Conservation (phyloP, 2,329 filamentous ascomycete genomes). For the Magnaporthiopsis rhizophila region DNA sequence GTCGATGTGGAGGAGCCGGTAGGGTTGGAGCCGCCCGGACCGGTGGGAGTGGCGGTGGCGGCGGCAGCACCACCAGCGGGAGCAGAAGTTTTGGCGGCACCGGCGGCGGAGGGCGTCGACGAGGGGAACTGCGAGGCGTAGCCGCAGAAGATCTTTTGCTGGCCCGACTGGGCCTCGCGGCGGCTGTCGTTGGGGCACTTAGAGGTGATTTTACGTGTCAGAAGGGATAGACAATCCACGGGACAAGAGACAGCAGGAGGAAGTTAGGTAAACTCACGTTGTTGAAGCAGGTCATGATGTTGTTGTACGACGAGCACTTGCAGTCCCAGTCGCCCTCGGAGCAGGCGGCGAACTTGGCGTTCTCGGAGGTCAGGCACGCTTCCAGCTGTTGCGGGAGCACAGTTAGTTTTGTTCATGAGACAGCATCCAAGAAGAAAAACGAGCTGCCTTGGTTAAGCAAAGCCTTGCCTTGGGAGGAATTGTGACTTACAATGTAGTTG, state of each 20-base stretch:
- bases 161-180: conserved; percentile 23
- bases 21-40: conserved; percentile 14
- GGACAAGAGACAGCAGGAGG: not conserved
- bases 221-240: not conserved
- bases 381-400: conserved; percentile 6
- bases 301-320: conserved; percentile 35
- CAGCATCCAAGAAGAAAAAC: too few species aligned
- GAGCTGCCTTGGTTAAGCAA: too few species aligned
- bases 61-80: conserved; percentile 13
- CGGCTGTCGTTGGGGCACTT: conserved; percentile 45
- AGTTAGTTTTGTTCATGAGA: not conserved
- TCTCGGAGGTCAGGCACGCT: conserved; percentile 22
- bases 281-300: conserved; percentile 33
- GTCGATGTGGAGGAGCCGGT: conserved; percentile 9
- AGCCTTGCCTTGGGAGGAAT: not conserved
- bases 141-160: conserved; percentile 36
- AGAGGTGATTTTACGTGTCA: conserved; percentile 17
- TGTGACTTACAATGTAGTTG: conserved; percentile 10
- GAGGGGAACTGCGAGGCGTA: conserved; percentile 36
- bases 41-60: conserved; percentile 8
- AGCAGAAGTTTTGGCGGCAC: conserved; percentile 19
- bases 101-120: conserved; percentile 19
- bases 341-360: conserved; percentile 31
- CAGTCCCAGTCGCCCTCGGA: conserved; percentile 34
- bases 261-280: not conserved